phyloP scores from a whole-genome alignment of 1,139 yeast genomes.

The Maudiozyma humilis region DNA sequence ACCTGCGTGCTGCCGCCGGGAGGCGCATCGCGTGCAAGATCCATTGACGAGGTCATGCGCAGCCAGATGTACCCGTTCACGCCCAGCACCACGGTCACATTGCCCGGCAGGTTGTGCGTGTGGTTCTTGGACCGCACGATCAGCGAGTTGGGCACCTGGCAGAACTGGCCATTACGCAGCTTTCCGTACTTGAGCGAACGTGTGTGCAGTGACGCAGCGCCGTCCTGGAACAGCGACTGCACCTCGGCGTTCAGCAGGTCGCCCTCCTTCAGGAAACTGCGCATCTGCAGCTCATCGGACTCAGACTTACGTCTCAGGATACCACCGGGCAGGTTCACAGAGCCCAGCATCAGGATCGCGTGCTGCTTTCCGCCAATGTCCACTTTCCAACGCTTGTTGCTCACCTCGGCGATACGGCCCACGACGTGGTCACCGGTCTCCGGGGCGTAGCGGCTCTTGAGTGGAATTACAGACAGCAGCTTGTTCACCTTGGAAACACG shows the following conservation, averaged over 20 bases:
- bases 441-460: conserved; percentile 80
- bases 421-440: conserved; percentile 95
- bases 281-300: conserved; percentile 93
- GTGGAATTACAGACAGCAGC: conserved; percentile 74
- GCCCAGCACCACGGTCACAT: conserved; percentile 81
- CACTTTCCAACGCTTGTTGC: conserved; percentile 91
- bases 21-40: conserved; percentile 28
- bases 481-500: conserved; percentile 79
- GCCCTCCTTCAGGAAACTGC: conserved; percentile 91
- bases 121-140: conserved; percentile 82
- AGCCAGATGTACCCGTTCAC: conserved; percentile 95
- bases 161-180: conserved; percentile 79
- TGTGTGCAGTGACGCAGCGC: conserved; percentile 90
- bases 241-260: conserved; percentile 94
- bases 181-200: conserved; percentile 93
- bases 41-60: conserved; percentile 52
- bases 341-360: conserved; percentile 86
- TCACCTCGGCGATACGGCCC: conserved; percentile 92
- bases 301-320: conserved; percentile 88
- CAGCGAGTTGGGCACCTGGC: conserved; percentile 72
- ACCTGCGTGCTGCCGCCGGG: conserved; percentile 32
- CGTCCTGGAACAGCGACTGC: conserved; percentile 81
- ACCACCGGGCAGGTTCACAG: conserved; percentile 96
- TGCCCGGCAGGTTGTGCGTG: conserved; percentile 80
- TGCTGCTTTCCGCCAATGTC: conserved; percentile 92